phyloP scores from a whole-genome alignment of 345 rosid species.

The Isatis tinctoria region DNA sequence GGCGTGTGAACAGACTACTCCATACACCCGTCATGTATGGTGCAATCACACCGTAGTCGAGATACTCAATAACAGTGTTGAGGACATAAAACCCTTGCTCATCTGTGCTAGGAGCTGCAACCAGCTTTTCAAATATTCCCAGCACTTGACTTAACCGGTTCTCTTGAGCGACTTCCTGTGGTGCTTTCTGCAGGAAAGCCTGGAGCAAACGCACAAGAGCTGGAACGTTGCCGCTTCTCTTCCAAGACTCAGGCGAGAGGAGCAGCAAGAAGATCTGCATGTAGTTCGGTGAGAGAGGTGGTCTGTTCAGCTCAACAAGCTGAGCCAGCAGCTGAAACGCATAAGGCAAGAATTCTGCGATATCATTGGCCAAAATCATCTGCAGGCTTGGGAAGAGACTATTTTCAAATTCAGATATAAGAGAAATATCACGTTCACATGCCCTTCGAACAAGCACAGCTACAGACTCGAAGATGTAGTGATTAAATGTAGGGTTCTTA shows the following conservation, averaged over 20 bases:
- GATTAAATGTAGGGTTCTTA: slow-evolving; percentile 88
- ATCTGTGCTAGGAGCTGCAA: slow-evolving; percentile 66
- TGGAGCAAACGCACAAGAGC: slow-evolving; percentile 98
- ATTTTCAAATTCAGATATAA: slow-evolving; percentile 64
- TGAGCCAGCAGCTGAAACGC: slow-evolving; percentile 97
- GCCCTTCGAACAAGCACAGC: slow-evolving; percentile 92
- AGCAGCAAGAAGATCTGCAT: slow-evolving; percentile 82
- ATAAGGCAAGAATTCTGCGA: slow-evolving; percentile 92
- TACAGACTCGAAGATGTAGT: slow-evolving; percentile 92
- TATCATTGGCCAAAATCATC: slow-evolving; percentile 70
- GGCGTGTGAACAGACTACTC: slow-evolving; percentile 68
- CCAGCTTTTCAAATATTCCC: slow-evolving; percentile 81
- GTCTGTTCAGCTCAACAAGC: slow-evolving; percentile 83
- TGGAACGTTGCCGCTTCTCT: slow-evolving; percentile 84
- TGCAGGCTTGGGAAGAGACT: slow-evolving; percentile 83
- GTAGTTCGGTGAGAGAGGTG: slow-evolving; percentile 75
- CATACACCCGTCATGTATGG: slow-evolving; percentile 63
- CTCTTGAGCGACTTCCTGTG: slow-evolving; percentile 72
- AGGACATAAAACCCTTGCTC: slow-evolving; percentile 96
- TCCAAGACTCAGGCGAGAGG: slow-evolving; percentile 85
- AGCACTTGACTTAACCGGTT: slow-evolving; percentile 74
- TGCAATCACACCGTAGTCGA: slow-evolving; percentile 59
- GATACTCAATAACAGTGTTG: slow-evolving; percentile 82
- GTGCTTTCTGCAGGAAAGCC: slow-evolving; percentile 94
- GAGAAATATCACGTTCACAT: slow-evolving; percentile 73